Evolutionary conservation across 2,329 filamentous ascomycete genomes (phyloP).

Genomic region (Venturia effusa): DNA sequence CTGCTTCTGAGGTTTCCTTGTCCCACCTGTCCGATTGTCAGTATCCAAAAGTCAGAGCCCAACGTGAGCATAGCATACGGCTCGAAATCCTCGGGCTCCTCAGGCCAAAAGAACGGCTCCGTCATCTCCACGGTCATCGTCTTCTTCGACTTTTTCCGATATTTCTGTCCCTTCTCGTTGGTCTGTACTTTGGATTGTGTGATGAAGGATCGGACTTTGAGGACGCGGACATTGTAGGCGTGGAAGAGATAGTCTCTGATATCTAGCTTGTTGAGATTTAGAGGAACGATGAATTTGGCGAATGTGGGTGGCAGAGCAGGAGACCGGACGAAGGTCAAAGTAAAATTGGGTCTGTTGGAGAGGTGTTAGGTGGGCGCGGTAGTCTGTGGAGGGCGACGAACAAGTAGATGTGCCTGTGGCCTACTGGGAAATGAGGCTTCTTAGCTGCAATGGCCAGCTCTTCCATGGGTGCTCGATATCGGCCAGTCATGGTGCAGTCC

Average conservation of each 20-base stretch:
- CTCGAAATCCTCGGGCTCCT: conserved; percentile 49
- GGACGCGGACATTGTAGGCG: conserved; percentile 65
- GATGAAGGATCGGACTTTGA: conserved; percentile 68
- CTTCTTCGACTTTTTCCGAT: conserved; percentile 66
- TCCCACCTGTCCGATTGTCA: conserved; percentile 17
- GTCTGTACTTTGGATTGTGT: conserved; percentile 43
- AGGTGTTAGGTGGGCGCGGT: not conserved
- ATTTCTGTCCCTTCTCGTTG: conserved; percentile 34
- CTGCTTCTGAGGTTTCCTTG: conserved; percentile 17
- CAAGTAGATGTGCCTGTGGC: not conserved
- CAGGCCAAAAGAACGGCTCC: conserved; percentile 81
- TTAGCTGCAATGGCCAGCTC: no score
- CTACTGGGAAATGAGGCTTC: not conserved
- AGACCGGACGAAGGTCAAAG: conserved; percentile 66
- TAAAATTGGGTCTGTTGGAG: conserved; percentile 61
- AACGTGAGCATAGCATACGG: conserved; percentile 33
- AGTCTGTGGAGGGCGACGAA: not conserved
- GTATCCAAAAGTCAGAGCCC: not conserved
- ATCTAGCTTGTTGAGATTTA: conserved; percentile 93
- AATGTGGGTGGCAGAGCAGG: conserved; percentile 63
- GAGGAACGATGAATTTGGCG: conserved; percentile 81
- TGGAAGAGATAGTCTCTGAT: conserved; percentile 89
- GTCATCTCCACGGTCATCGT: conserved; percentile 90
- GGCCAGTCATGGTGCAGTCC: not conserved
- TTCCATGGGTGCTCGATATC: no score